Evolutionary conservation across 2,329 filamentous ascomycete species (phyloP).

Genomic region (Ascochyta rabiei): DNA sequence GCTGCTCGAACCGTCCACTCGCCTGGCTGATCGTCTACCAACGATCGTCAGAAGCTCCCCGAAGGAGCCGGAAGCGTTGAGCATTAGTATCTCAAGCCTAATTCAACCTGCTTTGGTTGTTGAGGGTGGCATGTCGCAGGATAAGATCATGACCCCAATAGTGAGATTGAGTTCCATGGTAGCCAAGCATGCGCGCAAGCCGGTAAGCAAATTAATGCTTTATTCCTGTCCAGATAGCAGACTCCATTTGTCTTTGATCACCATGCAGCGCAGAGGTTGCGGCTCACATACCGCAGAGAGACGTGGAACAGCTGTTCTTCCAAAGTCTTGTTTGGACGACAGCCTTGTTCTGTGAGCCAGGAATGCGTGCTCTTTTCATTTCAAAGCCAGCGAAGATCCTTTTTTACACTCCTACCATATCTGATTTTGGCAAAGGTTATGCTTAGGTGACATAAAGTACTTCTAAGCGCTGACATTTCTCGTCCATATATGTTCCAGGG

Average conservation of each 20-base stretch:
- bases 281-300: no score
- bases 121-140: conserved; percentile 19
- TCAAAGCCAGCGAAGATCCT: no score
- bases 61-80: background rate
- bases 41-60: conserved; percentile 16
- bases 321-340: no score
- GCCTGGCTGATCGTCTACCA: conserved; percentile 19
- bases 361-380: no score
- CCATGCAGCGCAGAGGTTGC: background rate
- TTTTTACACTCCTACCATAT: no score
- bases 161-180: background rate
- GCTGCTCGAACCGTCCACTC: conserved; percentile 27
- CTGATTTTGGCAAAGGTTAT: no score
- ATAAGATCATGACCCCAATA: conserved; percentile 9
- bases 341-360: no score
- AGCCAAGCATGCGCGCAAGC: background rate
- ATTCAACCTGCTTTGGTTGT: conserved; percentile 15
- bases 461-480: background rate
- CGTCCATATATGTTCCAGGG: background rate
- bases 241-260: background rate
- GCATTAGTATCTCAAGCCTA: background rate
- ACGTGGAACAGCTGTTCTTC: no score
- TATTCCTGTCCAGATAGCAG: background rate
- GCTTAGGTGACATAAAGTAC: background rate
- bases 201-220: conserved; percentile 4